Evolutionary conservation across 768 basidiomycete genomes (phyloP), one percentile per base, ranked within the genome.

Genomic region (Collybia mongolica): DNA sequence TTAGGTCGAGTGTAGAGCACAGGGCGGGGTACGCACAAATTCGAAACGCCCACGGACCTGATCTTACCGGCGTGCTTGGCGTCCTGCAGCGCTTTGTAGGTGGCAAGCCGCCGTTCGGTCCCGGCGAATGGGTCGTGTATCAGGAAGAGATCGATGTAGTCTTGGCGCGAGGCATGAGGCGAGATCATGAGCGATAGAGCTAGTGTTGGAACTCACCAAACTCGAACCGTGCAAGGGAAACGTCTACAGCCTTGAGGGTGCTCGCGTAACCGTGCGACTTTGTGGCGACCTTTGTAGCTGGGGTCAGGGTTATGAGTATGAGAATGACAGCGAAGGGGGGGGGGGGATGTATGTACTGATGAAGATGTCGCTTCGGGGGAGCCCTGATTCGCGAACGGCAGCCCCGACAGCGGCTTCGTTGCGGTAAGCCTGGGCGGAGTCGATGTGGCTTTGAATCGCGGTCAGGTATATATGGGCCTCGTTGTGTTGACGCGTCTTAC

Each of bases 11-110:
- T 5, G 5, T 9, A 32, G 32, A 14, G 32, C 32, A 11, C 11
- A 9, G 32, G 32, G 32, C 11, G 43, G 24, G 26, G 46, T 38
- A 62, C 86, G 41, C 57, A 90, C 88, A 83, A 93, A 67, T 93
- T 93, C 1, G 88, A 91, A 6, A 93, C 90, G 2, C 90, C 90
- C n/a, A 90, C 79, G 4, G 75, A 74, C 53, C 79, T 75, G 44
- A 91, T 76, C 58, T 88, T 88, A 2, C 90, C 89, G 2, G 68
- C 77, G 23, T 70, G 60, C 54, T 79, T 78, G n/a, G 79, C 77
- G 29, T 85, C 82, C 5, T 83, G 64, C 9, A 93, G 72, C 6
- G 86, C 88, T 43, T 74, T 81, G 70, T 86, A 93, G 0, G 88
- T 84, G 18, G 72, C 79, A n/a, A 92, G 69, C 17, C 91, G 84